phyloP scores from a whole-genome alignment of 441 rosid genomes.

The Croton setiger region DNA sequence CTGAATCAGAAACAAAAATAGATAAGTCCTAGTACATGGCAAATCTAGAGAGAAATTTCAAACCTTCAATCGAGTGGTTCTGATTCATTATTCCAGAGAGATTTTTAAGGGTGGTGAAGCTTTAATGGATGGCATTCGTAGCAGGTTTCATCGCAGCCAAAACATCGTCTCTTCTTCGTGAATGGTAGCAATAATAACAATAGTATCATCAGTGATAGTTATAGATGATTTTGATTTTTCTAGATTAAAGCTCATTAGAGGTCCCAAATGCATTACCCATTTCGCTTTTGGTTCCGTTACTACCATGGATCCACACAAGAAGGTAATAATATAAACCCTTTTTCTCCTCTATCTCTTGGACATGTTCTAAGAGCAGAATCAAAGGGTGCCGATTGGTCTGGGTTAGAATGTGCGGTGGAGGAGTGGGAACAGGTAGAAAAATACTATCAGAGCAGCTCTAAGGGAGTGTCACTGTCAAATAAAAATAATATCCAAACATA shows the following conservation, averaged over 20 bases:
- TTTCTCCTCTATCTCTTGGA: background rate
- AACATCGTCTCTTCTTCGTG: conserved; percentile 19
- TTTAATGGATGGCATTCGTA: conserved; percentile 87
- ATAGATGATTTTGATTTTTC: conserved; percentile 52
- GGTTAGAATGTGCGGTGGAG: too few species aligned
- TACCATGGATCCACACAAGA: conserved; percentile 74
- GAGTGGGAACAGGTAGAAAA: too few species aligned
- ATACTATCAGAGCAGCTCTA: too few species aligned
- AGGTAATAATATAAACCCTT: conserved; percentile 45
- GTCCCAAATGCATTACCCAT: conserved; percentile 49
- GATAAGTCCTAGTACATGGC: background rate
- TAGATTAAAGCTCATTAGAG: conserved; percentile 45
- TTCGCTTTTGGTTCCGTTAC: conserved; percentile 18
- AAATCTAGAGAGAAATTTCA: background rate
- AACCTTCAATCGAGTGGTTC: conserved; percentile 34
- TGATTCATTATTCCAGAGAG: conserved; percentile 19
- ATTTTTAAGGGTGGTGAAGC: conserved; percentile 63
- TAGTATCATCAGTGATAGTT: conserved; percentile 21
- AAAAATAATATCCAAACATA: too few species aligned
- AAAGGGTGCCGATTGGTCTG: too few species aligned
- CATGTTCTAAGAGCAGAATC: background rate
- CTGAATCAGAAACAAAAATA: background rate
- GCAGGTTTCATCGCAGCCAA: conserved; percentile 80
- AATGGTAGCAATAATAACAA: conserved; percentile 2
- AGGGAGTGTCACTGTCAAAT: too few species aligned